Evolutionary conservation across 495 filamentous ascomycete species (phyloP).

Genomic region (Ascodesmis nigricans): DNA sequence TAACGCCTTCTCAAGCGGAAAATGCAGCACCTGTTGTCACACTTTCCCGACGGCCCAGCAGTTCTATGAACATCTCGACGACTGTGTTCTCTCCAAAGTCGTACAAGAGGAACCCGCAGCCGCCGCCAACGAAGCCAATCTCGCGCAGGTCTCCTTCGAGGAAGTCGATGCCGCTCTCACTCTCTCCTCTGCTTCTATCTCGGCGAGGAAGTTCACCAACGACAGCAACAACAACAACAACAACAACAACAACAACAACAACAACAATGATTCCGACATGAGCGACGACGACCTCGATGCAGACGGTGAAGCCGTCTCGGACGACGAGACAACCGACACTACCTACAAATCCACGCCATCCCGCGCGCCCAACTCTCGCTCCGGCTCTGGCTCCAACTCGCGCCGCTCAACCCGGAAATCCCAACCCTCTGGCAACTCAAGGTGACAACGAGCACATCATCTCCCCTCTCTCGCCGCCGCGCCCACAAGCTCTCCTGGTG

Average conservation of each 20-base stretch:
- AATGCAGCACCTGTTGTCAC: constrained; percentile 82
- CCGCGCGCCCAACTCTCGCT: constrained; percentile 16
- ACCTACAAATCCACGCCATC: constrained; percentile 17
- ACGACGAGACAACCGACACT: no score
- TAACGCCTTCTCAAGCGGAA: constrained; percentile 42
- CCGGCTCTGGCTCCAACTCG: constrained; percentile 19
- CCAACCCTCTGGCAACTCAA: constrained; percentile 28
- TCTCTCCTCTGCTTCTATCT: constrained; percentile 2
- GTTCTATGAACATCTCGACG: constrained; percentile 97
- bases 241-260: constrained; percentile 30
- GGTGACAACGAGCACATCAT: constrained; percentile 41
- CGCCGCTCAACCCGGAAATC: constrained; percentile 20
- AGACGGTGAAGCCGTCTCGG: no score
- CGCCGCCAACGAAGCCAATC: constrained; percentile 72
- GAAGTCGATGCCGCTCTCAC: constrained; percentile 14
- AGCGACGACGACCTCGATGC: constrained; percentile 40
- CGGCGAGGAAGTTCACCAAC: constrained; percentile 59
- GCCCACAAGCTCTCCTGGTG: no score
- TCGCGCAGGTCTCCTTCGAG: constrained; percentile 27
- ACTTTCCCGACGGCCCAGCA: constrained; percentile 91
- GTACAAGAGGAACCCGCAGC: constrained; percentile 94
- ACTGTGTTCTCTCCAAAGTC: constrained; percentile 92
- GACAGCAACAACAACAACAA: constrained; percentile 60
- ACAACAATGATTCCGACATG: constrained; percentile 33
- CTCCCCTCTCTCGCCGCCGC: no score